Percentiles rank a stretch among this genome's conserved stretches.
Conservation (phyloP, 2,329 filamentous ascomycete genomes). For the Talaromyces sp. region DNA sequence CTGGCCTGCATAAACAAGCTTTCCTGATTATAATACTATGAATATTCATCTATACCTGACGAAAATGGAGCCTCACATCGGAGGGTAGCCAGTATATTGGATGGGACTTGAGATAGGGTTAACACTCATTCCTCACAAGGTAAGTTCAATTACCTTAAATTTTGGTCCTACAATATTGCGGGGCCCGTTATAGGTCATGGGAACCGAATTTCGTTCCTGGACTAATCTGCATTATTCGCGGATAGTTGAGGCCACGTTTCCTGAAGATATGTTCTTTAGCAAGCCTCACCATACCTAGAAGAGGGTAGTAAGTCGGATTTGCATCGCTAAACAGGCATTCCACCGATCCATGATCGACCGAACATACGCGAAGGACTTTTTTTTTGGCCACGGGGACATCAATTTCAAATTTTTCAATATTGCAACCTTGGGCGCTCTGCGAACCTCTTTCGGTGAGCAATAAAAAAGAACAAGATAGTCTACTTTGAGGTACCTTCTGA, state of each 20-base stretch:
- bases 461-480: background rate
- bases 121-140: background rate
- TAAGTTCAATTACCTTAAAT: background rate
- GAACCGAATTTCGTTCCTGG: background rate
- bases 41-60: background rate
- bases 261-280: background rate
- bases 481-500: background rate
- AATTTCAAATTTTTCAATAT: background rate
- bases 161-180: background rate
- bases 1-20: background rate
- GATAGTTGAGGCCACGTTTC: background rate
- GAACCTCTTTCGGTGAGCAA: background rate
- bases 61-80: background rate
- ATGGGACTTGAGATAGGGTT: background rate
- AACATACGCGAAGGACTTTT: background rate
- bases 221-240: background rate
- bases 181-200: background rate
- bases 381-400: background rate
- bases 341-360: background rate
- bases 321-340: background rate
- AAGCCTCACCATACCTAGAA: background rate
- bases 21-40: background rate
- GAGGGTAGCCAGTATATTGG: background rate
- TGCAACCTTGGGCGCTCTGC: background rate
- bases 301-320: background rate